A percentile compares a stretch with the other conserved stretches of the same genome.
These are phyloP conservation scores for Plasmodium knowlesi DNA, from an alignment of 169 alveolate species.

Conservation along the genomic window DNA sequence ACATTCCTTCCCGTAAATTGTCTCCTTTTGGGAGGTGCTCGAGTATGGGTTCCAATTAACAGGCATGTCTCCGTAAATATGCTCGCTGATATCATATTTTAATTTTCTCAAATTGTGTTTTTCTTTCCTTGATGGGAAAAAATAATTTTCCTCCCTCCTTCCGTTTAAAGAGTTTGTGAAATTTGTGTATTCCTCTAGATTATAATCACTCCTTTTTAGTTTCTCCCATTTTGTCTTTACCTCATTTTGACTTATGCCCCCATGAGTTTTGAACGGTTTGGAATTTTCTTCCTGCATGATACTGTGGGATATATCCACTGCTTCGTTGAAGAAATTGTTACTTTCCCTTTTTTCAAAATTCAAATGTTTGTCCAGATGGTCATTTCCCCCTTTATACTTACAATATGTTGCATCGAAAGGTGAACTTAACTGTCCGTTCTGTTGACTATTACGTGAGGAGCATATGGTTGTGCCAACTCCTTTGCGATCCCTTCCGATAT, in stretches of 20 bases:
- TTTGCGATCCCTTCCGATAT: not conserved
- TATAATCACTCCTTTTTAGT: not conserved
- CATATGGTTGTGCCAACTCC: not conserved
- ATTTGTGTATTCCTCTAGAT: not conserved
- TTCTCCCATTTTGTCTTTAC: not conserved
- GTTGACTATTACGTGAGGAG: not conserved
- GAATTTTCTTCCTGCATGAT: not conserved
- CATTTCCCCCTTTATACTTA: not conserved
- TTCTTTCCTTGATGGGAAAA: not conserved
- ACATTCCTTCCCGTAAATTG: not conserved
- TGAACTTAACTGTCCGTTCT: not conserved
- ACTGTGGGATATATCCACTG: not conserved
- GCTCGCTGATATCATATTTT: constrained; percentile 4
- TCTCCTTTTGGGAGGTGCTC: not conserved
- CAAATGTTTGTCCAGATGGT: not conserved
- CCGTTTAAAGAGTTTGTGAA: constrained; percentile 4
- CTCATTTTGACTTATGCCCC: not conserved
- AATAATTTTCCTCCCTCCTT: constrained; percentile 6
- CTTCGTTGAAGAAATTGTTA: not conserved
- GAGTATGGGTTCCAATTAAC: not conserved
- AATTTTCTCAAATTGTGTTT: not conserved
- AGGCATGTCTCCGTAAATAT: not conserved
- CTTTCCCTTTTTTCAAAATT: constrained; percentile 19
- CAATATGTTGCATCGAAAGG: not conserved
- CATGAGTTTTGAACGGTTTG: not conserved